Percentiles rank a stretch among this genome's conserved stretches.
Evolutionary conservation across 495 filamentous ascomycete species (phyloP).

Genomic region (Tuber indicum): DNA sequence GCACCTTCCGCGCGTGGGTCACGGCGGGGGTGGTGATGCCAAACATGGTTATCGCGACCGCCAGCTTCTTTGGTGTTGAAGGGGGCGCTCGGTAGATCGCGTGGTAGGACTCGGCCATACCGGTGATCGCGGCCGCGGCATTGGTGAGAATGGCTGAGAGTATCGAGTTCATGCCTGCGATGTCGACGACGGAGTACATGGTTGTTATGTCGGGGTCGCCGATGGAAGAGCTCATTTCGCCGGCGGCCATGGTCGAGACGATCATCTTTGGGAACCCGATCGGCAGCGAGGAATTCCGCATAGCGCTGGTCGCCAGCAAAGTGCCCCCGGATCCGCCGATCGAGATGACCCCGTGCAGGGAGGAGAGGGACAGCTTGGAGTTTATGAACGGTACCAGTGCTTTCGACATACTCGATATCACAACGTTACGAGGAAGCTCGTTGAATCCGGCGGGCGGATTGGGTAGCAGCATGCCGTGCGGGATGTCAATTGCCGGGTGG

Average conservation of each 20-base stretch:
- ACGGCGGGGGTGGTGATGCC: constrained; percentile 64
- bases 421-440: no score
- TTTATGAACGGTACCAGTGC: no score
- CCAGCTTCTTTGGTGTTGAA: constrained; percentile 39
- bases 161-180: constrained; percentile 58
- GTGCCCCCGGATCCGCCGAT: constrained; percentile 58
- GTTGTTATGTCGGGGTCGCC: constrained; percentile 62
- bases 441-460: no score
- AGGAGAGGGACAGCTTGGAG: constrained; percentile 30
- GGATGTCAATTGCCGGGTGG: constrained; percentile 37
- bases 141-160: constrained; percentile 54
- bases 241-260: constrained; percentile 60
- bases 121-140: constrained; percentile 54
- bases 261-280: constrained; percentile 64
- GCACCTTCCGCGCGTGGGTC: constrained; percentile 46
- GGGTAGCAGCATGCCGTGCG: no score
- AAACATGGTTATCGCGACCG: constrained; percentile 64
- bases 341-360: constrained; percentile 53
- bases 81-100: constrained; percentile 21
- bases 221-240: constrained; percentile 54
- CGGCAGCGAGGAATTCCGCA: constrained; percentile 52
- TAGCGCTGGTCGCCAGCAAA: constrained; percentile 51
- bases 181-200: constrained; percentile 65
- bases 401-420: no score
- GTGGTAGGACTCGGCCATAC: constrained; percentile 50